Conservation (phyloP, 2,329 filamentous ascomycete genomes). For the Fusarium buharicum region DNA sequence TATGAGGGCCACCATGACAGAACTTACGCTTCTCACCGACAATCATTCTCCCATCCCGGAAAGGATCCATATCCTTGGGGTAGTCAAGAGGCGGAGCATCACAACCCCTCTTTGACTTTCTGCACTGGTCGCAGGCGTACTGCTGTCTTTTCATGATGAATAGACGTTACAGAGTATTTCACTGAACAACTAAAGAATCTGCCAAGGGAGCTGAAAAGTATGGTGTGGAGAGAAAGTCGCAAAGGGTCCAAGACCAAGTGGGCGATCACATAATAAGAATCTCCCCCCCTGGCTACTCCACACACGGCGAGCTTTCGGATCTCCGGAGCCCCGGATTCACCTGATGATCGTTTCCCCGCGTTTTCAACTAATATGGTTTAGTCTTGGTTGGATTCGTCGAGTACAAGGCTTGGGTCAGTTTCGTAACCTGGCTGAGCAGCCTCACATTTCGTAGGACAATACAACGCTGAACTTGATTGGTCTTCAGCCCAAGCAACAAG, state of each 20-base stretch:
- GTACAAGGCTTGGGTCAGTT: background rate
- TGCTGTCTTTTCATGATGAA: slow-evolving; percentile 23
- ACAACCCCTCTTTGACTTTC: slow-evolving; percentile 27
- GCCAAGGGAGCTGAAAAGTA: background rate
- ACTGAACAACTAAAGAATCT: background rate
- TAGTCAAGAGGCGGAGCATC: slow-evolving; percentile 16
- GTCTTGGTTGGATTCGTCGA: background rate
- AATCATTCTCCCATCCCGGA: slow-evolving; percentile 17
- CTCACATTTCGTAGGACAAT: background rate
- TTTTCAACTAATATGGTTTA: slow-evolving; percentile 19
- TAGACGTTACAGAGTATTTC: background rate
- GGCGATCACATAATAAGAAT: background rate
- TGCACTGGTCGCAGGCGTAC: slow-evolving; percentile 27
- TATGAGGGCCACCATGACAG: background rate
- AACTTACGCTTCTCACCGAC: slow-evolving; percentile 25
- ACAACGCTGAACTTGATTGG: background rate
- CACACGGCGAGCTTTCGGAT: slow-evolving; percentile 9
- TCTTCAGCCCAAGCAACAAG: background rate
- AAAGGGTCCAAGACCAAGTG: background rate
- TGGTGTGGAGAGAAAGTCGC: background rate
- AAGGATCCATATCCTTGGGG: slow-evolving; percentile 9
- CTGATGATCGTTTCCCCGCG: slow-evolving; percentile 23
- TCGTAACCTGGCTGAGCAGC: background rate
- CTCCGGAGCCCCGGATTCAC: slow-evolving; percentile 18
- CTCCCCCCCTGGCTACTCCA: background rate